Base-by-base conservation (phyloP, 176 grass and related monocot species). In the Aegilops sharonensis region DNA sequence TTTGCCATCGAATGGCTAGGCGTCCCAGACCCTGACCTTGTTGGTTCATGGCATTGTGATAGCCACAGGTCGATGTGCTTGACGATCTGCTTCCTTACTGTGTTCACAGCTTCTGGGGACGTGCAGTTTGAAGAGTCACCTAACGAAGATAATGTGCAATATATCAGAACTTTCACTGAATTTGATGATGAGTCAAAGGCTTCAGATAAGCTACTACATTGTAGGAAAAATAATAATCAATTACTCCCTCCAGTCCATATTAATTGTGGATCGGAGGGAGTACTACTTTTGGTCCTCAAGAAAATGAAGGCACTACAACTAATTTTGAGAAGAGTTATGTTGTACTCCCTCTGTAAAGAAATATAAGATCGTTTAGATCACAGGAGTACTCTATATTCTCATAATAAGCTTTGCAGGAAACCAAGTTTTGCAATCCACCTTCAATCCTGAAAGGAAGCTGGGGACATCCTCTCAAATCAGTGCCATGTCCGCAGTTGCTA, bases 391-490 rank as follows among this genome's bases (percentile, higher is more conserved):
- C 15, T 11, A 37, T 83, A 39, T 68, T 30, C 56, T 14, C 15
- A 4, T 6, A 81, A 7, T 4, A 69, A 25, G 9, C 31, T 88
- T 48, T 81, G 60, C 14, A 24, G 14, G 73, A 50, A 18, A 35
- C 17, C 29, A 43, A 35, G 43, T 30, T 6, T 74, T 67, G 48
- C 70, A 9, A 42, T 67, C 20, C 91, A 99, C 97, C 97, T 99
- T 96, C 80, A 61, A 89, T 91, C 52, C 80, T 89, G 60, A 91
- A 92, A 86, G 97, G 97, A 75, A 32, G 65, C 50, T 96, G 97
- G 42, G 92, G 97, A 80, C 97, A 96, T 36, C 97, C 97, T 91
- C 94, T 96, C 77, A 99, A 76, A 88, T 99, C 97, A 80, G 90
- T 93, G 64, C 97, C 94, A 73, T 96, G 94, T 52, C 97, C 97